Conservation (phyloP, 148 eudicot genomes). For the Vaccinium darrowii region DNA sequence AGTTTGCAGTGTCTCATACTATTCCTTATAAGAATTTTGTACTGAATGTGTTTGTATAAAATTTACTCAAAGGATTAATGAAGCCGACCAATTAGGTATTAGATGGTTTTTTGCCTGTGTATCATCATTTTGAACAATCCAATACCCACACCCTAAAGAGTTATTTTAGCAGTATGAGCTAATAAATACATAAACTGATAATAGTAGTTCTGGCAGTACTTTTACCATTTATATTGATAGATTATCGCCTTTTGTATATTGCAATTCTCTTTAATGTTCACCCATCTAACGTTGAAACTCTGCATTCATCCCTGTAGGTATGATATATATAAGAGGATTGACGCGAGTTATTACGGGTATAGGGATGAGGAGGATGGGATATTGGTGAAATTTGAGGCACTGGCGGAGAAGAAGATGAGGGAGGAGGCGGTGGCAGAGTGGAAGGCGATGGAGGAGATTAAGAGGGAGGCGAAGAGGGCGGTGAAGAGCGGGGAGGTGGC, state of each 20-base stretch:
- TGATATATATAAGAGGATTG: slow-evolving; percentile 81
- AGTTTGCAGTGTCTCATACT: neutral
- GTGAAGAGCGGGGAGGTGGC: slow-evolving; percentile 87
- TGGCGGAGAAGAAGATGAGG: slow-evolving; percentile 75
- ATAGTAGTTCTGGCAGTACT: neutral
- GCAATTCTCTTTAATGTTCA: neutral
- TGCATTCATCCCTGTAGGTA: slow-evolving; percentile 32
- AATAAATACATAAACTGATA: neutral
- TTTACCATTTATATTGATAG: too few relatives aligned
- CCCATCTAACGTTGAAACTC: neutral
- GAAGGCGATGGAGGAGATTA: slow-evolving; percentile 80
- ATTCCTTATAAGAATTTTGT: neutral
- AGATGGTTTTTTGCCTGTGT: neutral
- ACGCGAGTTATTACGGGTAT: slow-evolving; percentile 89
- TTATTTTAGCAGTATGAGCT: neutral
- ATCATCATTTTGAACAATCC: neutral
- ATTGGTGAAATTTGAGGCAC: slow-evolving; percentile 66
- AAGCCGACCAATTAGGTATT: neutral
- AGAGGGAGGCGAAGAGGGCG: slow-evolving; percentile 75
- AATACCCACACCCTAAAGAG: neutral
- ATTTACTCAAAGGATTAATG: neutral
- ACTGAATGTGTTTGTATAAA: neutral
- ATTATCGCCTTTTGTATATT: too few relatives aligned
- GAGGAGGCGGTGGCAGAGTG: slow-evolving; percentile 65
- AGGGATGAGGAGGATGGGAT: slow-evolving; percentile 95